Percentiles rank a stretch among this genome's conserved stretches.
phyloP scores from a whole-genome alignment of 129 eudicot genomes.

The Centella asiatica region DNA sequence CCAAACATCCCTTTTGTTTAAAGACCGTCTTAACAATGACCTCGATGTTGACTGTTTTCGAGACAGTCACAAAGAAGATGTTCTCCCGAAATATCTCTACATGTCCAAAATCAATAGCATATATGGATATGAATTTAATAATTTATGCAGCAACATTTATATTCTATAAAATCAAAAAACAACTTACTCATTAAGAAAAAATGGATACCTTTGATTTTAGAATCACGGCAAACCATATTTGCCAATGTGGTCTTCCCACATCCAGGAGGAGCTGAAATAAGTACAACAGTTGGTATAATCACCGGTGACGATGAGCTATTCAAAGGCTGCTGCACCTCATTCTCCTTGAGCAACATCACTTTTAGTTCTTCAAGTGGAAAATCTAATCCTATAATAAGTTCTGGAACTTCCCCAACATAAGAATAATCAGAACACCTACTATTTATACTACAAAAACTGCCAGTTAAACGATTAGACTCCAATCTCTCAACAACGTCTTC shows the following conservation, averaged over 20 bases:
- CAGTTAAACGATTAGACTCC: too few species aligned
- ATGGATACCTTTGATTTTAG: slow-evolving; percentile 22
- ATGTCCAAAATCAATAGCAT: neutral
- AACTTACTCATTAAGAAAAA: too few species aligned
- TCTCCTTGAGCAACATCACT: too few species aligned
- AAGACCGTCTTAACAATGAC: slow-evolving; percentile 22
- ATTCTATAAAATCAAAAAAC: too few species aligned
- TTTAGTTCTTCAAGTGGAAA: too few species aligned
- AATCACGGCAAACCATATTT: slow-evolving; percentile 38
- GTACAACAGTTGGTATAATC: slow-evolving; percentile 7
- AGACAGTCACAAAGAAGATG: slow-evolving; percentile 43
- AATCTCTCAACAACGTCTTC: too few species aligned
- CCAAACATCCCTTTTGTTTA: slow-evolving; percentile 12
- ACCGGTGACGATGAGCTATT: neutral
- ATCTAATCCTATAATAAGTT: too few species aligned
- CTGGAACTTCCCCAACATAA: too few species aligned
- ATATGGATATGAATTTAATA: neutral
- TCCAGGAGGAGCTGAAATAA: slow-evolving; percentile 40
- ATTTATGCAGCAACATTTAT: too few species aligned
- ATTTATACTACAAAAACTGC: too few species aligned
- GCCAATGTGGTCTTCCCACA: slow-evolving; percentile 54
- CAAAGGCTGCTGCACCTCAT: neutral
- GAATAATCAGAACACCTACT: too few species aligned
- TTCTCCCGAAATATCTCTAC: slow-evolving; percentile 30
- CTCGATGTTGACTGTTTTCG: slow-evolving; percentile 22